Evolutionary conservation across 1,139 yeast genomes (phyloP).

Genomic region (Taphrina populina): DNA sequence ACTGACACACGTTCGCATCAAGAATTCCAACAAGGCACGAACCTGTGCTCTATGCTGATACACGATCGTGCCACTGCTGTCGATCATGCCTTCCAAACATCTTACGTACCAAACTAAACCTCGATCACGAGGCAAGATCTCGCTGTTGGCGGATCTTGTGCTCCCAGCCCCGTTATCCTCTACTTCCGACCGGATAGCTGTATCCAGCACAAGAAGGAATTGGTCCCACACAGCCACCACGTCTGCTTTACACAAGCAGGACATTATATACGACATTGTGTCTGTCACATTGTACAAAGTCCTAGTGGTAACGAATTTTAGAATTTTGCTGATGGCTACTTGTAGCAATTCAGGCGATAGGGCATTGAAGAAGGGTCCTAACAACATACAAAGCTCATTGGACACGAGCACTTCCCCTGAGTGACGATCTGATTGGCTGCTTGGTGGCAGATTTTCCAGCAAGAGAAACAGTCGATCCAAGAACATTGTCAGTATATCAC

Average conservation of each 20-base stretch:
- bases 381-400: constrained; percentile 57
- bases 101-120: constrained; percentile 71
- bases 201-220: constrained; percentile 4
- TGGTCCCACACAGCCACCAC: constrained; percentile 62
- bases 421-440: constrained; percentile 48
- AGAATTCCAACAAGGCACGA: constrained; percentile 52
- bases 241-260: constrained; percentile 66
- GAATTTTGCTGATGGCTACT: constrained; percentile 54
- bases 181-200: constrained; percentile 64
- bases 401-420: constrained; percentile 41
- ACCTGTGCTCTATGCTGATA: constrained; percentile 53
- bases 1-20: constrained; percentile 66
- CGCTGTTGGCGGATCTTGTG: constrained; percentile 61
- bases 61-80: constrained; percentile 61
- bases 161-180: constrained; percentile 83
- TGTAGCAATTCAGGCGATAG: constrained; percentile 64
- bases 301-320: constrained; percentile 48
- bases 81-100: constrained; percentile 67
- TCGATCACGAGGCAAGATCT: constrained; percentile 73
- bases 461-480: constrained; percentile 62
- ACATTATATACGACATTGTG: constrained; percentile 62
- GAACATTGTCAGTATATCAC: constrained; percentile 58
- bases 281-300: constrained; percentile 31
- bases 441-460: constrained; percentile 75
- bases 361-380: constrained; percentile 66